phyloP scores from a whole-genome alignment of 2,329 filamentous ascomycete species.

The Neonectria sp. region DNA sequence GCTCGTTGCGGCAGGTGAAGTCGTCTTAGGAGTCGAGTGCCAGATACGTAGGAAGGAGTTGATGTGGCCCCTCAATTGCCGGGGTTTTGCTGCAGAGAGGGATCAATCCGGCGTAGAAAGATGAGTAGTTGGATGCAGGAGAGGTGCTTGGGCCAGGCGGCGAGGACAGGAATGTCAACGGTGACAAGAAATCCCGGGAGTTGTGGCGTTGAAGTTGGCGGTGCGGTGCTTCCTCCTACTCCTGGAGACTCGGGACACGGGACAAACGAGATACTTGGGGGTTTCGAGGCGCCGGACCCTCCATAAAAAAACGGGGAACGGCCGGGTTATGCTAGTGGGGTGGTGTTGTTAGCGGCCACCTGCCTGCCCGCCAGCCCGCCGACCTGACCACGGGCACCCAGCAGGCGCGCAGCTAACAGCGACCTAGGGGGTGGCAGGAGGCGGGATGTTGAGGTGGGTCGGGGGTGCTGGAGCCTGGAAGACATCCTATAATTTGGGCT shows the following conservation, averaged over 20 bases:
- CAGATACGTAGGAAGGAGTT: constrained; percentile 28
- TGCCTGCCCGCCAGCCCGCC: neutral
- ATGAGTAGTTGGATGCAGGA: constrained; percentile 30
- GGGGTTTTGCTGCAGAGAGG: constrained; percentile 32
- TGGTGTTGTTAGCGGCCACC: constrained; percentile 19
- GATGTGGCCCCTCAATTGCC: constrained; percentile 43
- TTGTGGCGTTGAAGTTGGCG: constrained; percentile 40
- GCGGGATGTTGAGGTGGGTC: constrained; percentile 1
- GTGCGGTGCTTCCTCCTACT: constrained; percentile 41
- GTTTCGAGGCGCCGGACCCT: constrained; percentile 27
- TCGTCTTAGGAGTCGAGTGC: constrained; percentile 31
- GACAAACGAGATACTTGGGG: constrained; percentile 23
- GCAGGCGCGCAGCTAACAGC: constrained; percentile 10
- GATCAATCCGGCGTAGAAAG: constrained; percentile 31
- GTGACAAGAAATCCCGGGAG: constrained; percentile 42
- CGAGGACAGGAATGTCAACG: constrained; percentile 44
- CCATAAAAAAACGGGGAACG: constrained; percentile 27
- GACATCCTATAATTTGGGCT: constrained; percentile 11
- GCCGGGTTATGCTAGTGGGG: constrained; percentile 26
- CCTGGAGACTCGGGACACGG: constrained; percentile 38
- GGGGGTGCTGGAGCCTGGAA: neutral
- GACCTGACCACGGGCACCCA: neutral
- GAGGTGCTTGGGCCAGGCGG: constrained; percentile 39
- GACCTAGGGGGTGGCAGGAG: constrained; percentile 10
- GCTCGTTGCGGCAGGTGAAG: constrained; percentile 19